phyloP scores from a whole-genome alignment of 2,329 filamentous ascomycete species.

The Penicillium verrucosum region DNA sequence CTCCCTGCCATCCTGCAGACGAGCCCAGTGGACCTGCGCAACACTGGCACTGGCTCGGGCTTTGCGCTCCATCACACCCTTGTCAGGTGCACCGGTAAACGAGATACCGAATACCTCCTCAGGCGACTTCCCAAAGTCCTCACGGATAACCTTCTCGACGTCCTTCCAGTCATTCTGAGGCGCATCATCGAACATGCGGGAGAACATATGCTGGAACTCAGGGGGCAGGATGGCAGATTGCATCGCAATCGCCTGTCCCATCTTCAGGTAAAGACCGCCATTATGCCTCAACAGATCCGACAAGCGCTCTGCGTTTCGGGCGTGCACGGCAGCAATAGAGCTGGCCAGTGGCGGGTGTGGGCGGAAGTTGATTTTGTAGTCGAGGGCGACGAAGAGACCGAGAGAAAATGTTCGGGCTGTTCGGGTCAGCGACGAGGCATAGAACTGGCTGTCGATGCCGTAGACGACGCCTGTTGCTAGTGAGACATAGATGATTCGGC shows the following conservation, averaged over 20 bases:
- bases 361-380: constrained; percentile 97
- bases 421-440: constrained; percentile 74
- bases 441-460: constrained; percentile 67
- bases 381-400: constrained; percentile 75
- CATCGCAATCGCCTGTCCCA: constrained; percentile 97
- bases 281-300: constrained; percentile 79
- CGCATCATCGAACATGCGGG: constrained; percentile 95
- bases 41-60: constrained; percentile 79
- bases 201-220: constrained; percentile 95
- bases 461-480: constrained; percentile 62
- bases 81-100: constrained; percentile 64
- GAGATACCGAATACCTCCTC: constrained; percentile 93
- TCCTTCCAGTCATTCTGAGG: constrained; percentile 87
- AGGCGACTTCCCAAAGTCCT: constrained; percentile 80
- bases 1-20: constrained; percentile 78
- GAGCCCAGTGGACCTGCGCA: constrained; percentile 94
- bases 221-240: constrained; percentile 90
- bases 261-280: constrained; percentile 93
- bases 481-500: constrained; percentile 64
- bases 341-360: constrained; percentile 70
- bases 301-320: constrained; percentile 76
- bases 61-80: constrained; percentile 67
- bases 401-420: constrained; percentile 77
- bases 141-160: constrained; percentile 76
- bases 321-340: constrained; percentile 73